Base-by-base conservation (phyloP, 352 stramenopile genomes). In the Pythium folliculosum region DNA sequence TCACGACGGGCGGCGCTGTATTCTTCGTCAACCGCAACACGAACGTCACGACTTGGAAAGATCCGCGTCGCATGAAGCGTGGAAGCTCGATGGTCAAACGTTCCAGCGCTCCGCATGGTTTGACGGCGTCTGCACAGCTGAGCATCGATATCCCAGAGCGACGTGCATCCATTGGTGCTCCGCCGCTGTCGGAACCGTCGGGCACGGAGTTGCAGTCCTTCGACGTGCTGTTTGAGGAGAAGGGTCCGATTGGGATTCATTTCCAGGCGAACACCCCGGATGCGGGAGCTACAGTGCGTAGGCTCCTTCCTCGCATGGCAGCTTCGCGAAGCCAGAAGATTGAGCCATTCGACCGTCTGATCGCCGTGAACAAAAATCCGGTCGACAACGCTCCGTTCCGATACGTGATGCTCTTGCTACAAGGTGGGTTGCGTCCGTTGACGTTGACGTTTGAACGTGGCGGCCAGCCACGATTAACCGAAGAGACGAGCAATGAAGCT, bases 1-100 rank as follows among this genome's bases (percentile, higher is more conserved):
- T 91, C 1, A 92, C 84, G 0, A 81, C 79, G 17, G 75, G 70
- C 1, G 86, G 86, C 30, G 73, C 77, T 0, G 86, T 94, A 1
- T 94, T 91, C 67, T 94, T 94, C 47, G 80, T 94, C 9, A 87
- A 94, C 48, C 79, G 80, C 50, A 82, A 84, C 47, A 91, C 82
- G 2, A 86, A 89, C 4, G 73, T 84, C 13, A 91, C 84, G 6
- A 94, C 86, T 3, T 94, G 86, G 86, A 78, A 80, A 27, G 86
- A 94, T 25, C 86, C 86, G 12, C 82, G 86, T 22, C 60, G 60
- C n/a, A 63, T 55, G 38, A 60, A 69, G 40, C 38, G 53, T 40
- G 47, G 23, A 6, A 50, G n/a, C 9, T 48, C 52, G 21, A 65
- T 35, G 13, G 25, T 45, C 27, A 65, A 66, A 40, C 56, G 55